These are phyloP conservation scores for Trametes meyenii DNA, from an alignment of 768 basidiomycete species.

Conservation along the genomic window DNA sequence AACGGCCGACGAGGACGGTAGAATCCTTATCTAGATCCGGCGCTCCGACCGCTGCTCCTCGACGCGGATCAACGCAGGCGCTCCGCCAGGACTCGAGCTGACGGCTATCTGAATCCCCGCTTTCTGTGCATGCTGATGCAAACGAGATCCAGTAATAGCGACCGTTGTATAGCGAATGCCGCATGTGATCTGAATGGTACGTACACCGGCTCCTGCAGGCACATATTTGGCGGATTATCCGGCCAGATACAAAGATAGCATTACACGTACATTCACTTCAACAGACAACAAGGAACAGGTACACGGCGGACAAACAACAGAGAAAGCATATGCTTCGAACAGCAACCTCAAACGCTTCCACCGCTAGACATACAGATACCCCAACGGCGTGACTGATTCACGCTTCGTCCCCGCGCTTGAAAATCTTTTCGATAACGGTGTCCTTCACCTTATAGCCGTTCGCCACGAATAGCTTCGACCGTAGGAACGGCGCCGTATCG, in stretches of 20 bases:
- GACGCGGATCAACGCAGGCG: no score
- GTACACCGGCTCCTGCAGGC: no score
- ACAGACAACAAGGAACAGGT: not conserved
- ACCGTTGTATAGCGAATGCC: no score
- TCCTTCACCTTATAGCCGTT: slow-evolving; percentile 86
- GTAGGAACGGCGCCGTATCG: slow-evolving; percentile 84
- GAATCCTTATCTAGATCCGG: no score
- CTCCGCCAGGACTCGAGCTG: no score
- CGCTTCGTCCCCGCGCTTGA: slow-evolving; percentile 41
- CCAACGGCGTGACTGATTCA: not conserved
- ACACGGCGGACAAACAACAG: not conserved
- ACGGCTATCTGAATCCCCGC: no score
- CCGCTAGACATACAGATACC: not conserved
- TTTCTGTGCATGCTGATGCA: no score
- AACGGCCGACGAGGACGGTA: no score
- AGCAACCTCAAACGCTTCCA: not conserved
- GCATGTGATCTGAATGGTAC: no score
- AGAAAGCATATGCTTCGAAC: not conserved
- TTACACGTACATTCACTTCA: not conserved
- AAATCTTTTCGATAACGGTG: slow-evolving; percentile 72
- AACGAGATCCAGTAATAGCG: no score
- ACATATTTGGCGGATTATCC: no score
- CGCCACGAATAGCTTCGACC: slow-evolving; percentile 77
- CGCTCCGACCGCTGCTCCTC: no score
- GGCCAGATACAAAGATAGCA: not conserved